A percentile compares a stretch with the other conserved stretches of the same genome.
Evolutionary conservation across 2,329 filamentous ascomycete genomes (phyloP).

Genomic region (Aspergillus quadricinctus): DNA sequence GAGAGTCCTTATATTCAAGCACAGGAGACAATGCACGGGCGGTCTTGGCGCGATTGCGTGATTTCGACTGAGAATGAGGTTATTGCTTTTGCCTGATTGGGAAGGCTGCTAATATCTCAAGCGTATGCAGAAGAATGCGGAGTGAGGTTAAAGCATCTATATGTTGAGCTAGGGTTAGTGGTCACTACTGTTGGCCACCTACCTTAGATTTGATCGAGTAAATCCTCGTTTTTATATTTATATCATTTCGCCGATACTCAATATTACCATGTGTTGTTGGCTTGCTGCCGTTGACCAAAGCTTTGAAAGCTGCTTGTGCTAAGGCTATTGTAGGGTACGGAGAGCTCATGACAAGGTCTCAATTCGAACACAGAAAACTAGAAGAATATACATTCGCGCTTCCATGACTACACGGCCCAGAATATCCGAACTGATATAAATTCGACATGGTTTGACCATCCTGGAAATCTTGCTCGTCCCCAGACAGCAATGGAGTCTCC

Average conservation of each 20-base stretch:
- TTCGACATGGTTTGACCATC: constrained; percentile 34
- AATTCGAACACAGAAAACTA: background rate
- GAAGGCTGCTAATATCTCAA: constrained; percentile 1
- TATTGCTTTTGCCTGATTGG: background rate
- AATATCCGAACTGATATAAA: constrained; percentile 29
- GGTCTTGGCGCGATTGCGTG: constrained; percentile 35
- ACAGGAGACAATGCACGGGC: constrained; percentile 9
- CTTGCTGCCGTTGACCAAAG: background rate
- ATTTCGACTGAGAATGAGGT: constrained; percentile 14
- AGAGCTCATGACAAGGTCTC: background rate
- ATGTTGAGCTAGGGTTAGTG: too few relatives aligned
- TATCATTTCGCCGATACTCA: background rate
- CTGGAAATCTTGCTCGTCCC: constrained; percentile 34
- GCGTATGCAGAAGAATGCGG: background rate
- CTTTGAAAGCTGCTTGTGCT: background rate
- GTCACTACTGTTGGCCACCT: background rate
- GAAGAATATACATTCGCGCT: background rate
- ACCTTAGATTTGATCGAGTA: background rate
- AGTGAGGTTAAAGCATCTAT: background rate
- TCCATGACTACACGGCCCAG: constrained; percentile 29
- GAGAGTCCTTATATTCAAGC: constrained; percentile 25
- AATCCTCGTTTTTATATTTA: background rate
- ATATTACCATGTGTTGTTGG: background rate
- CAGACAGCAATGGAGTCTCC: constrained; percentile 37
- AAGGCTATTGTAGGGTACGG: background rate